Conservation (phyloP, 805 yeast genomes). For the Starmerella tilneyi region DNA sequence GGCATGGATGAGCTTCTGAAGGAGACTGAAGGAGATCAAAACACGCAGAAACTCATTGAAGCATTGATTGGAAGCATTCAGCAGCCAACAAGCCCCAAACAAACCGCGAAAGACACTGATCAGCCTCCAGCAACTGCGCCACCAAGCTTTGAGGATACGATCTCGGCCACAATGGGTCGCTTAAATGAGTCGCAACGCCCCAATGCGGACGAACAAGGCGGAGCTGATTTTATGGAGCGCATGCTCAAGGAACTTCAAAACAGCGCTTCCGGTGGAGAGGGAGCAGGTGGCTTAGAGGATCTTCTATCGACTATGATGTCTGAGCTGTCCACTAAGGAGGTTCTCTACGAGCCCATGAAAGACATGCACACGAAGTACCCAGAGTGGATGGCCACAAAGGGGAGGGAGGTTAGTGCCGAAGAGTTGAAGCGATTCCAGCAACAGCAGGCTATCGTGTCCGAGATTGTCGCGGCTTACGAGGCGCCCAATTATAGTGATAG, state of each 20-base stretch:
- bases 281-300: conserved; percentile 52
- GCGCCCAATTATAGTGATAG: conserved; percentile 49
- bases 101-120: conserved; percentile 13
- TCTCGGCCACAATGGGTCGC: conserved; percentile 69
- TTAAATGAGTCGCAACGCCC: conserved; percentile 67
- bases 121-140: not conserved
- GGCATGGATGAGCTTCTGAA: conserved; percentile 38
- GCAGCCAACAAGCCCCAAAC: conserved; percentile 5
- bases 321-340: conserved; percentile 74
- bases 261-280: conserved; percentile 30
- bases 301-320: conserved; percentile 63
- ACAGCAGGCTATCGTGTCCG: conserved; percentile 53
- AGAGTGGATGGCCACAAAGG: conserved; percentile 51
- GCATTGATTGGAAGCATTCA: conserved; percentile 30
- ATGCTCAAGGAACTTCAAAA: conserved; percentile 50
- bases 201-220: conserved; percentile 32
- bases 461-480: conserved; percentile 60
- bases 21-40: conserved; percentile 45
- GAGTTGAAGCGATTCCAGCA: conserved; percentile 45
- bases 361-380: conserved; percentile 68
- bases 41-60: conserved; percentile 36
- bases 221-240: conserved; percentile 44
- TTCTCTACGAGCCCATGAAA: conserved; percentile 77
- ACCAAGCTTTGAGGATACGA: conserved; percentile 52
- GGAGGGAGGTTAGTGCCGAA: conserved; percentile 34